phyloP scores from a whole-genome alignment of 495 filamentous ascomycete genomes.

The Schizothecium vesticola region DNA sequence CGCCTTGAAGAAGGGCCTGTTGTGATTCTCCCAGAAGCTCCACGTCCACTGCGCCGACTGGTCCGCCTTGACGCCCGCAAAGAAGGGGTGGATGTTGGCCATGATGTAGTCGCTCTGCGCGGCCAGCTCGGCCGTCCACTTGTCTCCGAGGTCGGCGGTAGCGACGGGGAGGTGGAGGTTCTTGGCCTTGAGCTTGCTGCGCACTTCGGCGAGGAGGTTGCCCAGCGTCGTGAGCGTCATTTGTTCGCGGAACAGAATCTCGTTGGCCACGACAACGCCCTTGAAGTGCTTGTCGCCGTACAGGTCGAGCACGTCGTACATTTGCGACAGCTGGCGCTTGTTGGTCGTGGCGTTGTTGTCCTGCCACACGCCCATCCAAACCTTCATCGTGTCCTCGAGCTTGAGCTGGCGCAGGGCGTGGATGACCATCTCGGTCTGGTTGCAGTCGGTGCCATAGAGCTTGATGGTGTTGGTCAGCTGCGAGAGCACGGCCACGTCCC shows the following conservation, averaged over 20 bases:
- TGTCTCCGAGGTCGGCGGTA: slow-evolving; percentile 83
- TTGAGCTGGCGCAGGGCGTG: slow-evolving; percentile 71
- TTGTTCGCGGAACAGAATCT: slow-evolving; percentile 79
- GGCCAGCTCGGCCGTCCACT: slow-evolving; percentile 70
- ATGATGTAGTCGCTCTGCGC: slow-evolving; percentile 76
- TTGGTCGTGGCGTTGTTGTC: slow-evolving; percentile 81
- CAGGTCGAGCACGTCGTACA: slow-evolving; percentile 72
- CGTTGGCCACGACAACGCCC: slow-evolving; percentile 89
- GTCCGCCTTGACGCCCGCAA: slow-evolving; percentile 67
- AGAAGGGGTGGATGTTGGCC: slow-evolving; percentile 98
- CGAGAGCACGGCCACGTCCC: slow-evolving; percentile 84
- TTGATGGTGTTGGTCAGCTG: slow-evolving; percentile 87
- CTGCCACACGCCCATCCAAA: slow-evolving; percentile 96
- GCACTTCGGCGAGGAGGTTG: slow-evolving; percentile 60
- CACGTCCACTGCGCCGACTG: slow-evolving; percentile 77
- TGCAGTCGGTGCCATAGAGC: slow-evolving; percentile 95
- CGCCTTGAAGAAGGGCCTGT: slow-evolving; percentile 50
- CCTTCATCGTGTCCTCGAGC: slow-evolving; percentile 67
- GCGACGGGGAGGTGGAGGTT: slow-evolving; percentile 70
- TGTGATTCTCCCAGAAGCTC: slow-evolving; percentile 70
- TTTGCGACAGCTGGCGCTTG: slow-evolving; percentile 68
- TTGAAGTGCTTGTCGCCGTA: slow-evolving; percentile 64
- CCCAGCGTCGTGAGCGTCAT: slow-evolving; percentile 63
- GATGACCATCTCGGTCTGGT: slow-evolving; percentile 92
- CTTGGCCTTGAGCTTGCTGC: slow-evolving; percentile 59